Conservation (phyloP, 1,139 yeast species). For the Trichomonascaceae sp. region DNA sequence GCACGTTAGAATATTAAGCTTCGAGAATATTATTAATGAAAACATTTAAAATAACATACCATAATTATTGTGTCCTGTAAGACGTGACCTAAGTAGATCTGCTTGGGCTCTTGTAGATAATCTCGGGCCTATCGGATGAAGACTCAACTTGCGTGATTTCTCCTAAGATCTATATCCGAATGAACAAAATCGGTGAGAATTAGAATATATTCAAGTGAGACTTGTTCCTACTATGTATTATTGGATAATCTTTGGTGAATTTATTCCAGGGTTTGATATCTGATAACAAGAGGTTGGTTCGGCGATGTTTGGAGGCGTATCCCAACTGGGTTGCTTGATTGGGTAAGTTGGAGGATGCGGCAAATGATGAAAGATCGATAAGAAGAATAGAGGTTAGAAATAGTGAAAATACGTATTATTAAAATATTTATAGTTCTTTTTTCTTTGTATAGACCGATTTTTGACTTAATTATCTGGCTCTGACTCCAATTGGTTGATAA, state of each 20-base stretch:
- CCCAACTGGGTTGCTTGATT: not conserved
- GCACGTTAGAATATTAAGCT: not conserved
- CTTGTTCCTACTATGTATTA: not conserved
- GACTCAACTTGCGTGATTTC: not conserved
- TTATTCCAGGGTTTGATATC: not conserved
- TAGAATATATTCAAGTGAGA: not conserved
- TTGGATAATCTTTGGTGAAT: not conserved
- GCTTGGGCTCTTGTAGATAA: not conserved
- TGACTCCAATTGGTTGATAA: not conserved
- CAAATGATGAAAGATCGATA: not conserved
- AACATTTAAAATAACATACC: not conserved
- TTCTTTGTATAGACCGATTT: not conserved
- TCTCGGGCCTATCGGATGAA: not conserved
- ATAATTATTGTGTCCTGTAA: not conserved
- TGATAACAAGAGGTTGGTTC: not conserved
- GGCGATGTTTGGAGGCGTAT: not conserved
- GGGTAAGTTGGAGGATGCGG: not conserved
- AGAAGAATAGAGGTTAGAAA: not conserved
- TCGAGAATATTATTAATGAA: not conserved
- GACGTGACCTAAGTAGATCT: not conserved
- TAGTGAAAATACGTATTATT: not conserved
- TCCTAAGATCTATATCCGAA: not conserved
- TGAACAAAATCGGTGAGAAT: not conserved
- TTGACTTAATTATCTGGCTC: too few relatives aligned
- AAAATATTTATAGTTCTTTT: too few relatives aligned